Evolutionary conservation across 2,329 filamentous ascomycete species (phyloP).

Genomic region (Neocatenulostroma microsporum): DNA sequence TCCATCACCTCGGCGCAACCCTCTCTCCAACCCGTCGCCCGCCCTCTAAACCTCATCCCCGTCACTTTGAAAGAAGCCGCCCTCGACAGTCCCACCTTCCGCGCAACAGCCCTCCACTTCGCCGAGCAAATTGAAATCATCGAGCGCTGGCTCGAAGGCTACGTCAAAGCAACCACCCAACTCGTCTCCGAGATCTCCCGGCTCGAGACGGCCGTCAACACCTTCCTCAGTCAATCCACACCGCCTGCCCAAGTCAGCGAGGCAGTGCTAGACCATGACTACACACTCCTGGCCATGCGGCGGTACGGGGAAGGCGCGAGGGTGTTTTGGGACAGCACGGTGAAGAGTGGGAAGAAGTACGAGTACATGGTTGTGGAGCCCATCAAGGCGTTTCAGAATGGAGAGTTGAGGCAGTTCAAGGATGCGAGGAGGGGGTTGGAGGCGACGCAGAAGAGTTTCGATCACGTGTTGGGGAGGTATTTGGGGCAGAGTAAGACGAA

Average conservation of each 20-base stretch:
- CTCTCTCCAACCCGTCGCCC: slow-evolving; percentile 8
- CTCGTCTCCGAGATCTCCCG: slow-evolving; percentile 59
- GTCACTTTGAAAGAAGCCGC: slow-evolving; percentile 90
- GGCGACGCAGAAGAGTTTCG: slow-evolving; percentile 72
- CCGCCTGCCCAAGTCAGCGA: slow-evolving; percentile 69
- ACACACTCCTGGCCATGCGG: slow-evolving; percentile 79
- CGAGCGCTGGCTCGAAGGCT: slow-evolving; percentile 82
- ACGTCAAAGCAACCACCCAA: slow-evolving; percentile 55
- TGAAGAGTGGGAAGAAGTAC: slow-evolving; percentile 67
- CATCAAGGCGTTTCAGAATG: slow-evolving; percentile 66
- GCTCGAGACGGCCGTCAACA: slow-evolving; percentile 72
- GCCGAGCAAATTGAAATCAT: slow-evolving; percentile 84
- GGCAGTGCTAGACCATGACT: slow-evolving; percentile 87
- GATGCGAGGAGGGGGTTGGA: slow-evolving; percentile 72
- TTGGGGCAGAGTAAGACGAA: slow-evolving; percentile 83
- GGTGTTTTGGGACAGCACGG: slow-evolving; percentile 75
- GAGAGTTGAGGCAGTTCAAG: slow-evolving; percentile 78
- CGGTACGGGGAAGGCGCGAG: slow-evolving; percentile 76
- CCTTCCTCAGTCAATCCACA: slow-evolving; percentile 67
- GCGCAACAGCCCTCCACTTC: slow-evolving; percentile 78
- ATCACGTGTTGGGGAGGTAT: slow-evolving; percentile 73
- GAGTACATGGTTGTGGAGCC: slow-evolving; percentile 74
- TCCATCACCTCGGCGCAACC: neutral
- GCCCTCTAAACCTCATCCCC: slow-evolving; percentile 45
- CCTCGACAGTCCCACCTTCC: slow-evolving; percentile 92